phyloP scores from a whole-genome alignment of 2,329 filamentous ascomycete species.

The Neobulgaria alba region DNA sequence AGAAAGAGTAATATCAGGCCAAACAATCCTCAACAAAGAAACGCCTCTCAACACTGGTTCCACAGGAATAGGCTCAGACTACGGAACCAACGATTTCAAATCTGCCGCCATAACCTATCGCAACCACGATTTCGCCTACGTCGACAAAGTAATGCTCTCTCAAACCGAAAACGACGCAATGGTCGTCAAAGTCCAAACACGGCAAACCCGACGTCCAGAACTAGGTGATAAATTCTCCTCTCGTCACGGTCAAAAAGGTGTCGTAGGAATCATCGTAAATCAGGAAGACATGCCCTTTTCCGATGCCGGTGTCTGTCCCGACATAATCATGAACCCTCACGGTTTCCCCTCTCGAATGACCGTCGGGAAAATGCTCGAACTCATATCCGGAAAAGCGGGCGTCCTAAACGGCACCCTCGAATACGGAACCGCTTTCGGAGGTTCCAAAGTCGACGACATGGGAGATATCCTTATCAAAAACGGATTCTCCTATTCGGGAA shows the following conservation, averaged over 20 bases:
- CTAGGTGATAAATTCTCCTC: constrained; percentile 98
- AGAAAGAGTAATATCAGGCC: constrained; percentile 64
- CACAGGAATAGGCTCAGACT: constrained; percentile 61
- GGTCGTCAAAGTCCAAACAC: constrained; percentile 86
- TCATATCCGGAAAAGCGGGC: constrained; percentile 88
- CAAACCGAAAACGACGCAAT: constrained; percentile 79
- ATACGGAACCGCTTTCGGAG: constrained; percentile 84
- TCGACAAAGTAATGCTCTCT: constrained; percentile 94
- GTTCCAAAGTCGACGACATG: constrained; percentile 81
- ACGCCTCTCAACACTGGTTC: constrained; percentile 70
- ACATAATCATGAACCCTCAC: constrained; percentile 99
- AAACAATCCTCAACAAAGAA: constrained; percentile 87
- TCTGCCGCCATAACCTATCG: constrained; percentile 70
- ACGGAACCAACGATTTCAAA: constrained; percentile 51
- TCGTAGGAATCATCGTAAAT: constrained; percentile 91
- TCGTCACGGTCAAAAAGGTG: constrained; percentile 95
- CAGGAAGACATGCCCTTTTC: constrained; percentile 97
- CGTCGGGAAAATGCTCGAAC: constrained; percentile 93
- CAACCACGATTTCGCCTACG: constrained; percentile 75
- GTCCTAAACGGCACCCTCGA: constrained; percentile 77
- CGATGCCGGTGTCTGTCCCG: constrained; percentile 81
- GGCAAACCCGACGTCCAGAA: constrained; percentile 92
- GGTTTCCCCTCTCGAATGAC: constrained; percentile 99
- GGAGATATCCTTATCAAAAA: constrained; percentile 73
- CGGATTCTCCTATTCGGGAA: constrained; percentile 94